These are phyloP conservation scores for Diaporthe sp. DNA, from an alignment of 2,329 filamentous ascomycete genomes.

Conservation along the genomic window DNA sequence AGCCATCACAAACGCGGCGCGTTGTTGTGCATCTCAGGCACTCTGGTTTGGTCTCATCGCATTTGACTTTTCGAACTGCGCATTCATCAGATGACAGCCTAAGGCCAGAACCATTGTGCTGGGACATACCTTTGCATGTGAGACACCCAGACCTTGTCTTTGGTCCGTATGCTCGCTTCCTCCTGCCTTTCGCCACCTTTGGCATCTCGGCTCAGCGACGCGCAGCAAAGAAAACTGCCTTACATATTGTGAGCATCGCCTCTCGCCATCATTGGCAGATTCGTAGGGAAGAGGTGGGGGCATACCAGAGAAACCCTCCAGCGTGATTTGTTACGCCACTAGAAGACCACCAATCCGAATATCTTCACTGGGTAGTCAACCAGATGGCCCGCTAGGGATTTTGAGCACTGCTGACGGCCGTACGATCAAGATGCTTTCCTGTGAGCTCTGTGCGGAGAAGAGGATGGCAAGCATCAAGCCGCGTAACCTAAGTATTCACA, in stretches of 20 bases:
- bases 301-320: too few relatives aligned
- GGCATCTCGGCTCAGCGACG: neutral
- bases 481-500: too few relatives aligned
- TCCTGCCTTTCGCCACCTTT: slow-evolving; percentile 19
- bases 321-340: neutral
- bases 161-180: slow-evolving; percentile 13
- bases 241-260: neutral
- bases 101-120: neutral
- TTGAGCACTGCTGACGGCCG: neutral
- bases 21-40: slow-evolving; percentile 14
- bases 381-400: neutral
- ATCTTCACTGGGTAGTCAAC: neutral
- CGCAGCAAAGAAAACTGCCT: neutral
- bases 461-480: neutral
- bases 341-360: neutral
- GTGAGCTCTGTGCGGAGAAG: neutral
- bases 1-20: slow-evolving; percentile 14
- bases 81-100: neutral
- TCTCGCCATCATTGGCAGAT: neutral
- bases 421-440: neutral
- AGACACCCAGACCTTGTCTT: slow-evolving; percentile 15
- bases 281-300: neutral
- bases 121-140: slow-evolving; percentile 9
- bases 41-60: slow-evolving; percentile 3
- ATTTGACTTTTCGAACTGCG: slow-evolving; percentile 12